phyloP scores from a whole-genome alignment of 495 filamentous ascomycete species.

The Astrothelium subdiscretum region DNA sequence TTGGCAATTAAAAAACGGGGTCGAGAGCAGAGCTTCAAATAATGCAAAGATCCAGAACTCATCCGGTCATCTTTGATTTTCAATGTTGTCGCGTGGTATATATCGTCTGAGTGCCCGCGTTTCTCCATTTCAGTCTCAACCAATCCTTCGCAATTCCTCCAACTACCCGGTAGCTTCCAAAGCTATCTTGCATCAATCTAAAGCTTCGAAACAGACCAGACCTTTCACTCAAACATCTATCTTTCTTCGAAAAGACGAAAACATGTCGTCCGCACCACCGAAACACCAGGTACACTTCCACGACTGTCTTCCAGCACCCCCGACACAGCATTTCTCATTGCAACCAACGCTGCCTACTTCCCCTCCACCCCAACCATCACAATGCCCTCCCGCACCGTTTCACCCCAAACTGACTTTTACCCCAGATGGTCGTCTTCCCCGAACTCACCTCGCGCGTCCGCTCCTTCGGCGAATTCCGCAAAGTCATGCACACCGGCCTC shows the following conservation, averaged over 20 bases:
- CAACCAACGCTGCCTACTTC: not conserved
- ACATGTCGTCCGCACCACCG: conserved; percentile 18
- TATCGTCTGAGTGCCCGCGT: not conserved
- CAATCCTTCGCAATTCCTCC: not conserved
- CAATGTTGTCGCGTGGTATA: not conserved
- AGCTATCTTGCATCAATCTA: not conserved
- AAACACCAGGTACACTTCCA: conserved; percentile 12
- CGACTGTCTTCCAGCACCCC: too few relatives aligned
- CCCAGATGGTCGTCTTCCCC: conserved; percentile 46
- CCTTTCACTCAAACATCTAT: not conserved
- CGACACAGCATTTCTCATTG: not conserved
- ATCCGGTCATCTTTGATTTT: not conserved
- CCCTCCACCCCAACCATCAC: not conserved
- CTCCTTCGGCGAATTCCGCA: conserved; percentile 45
- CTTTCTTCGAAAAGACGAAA: conserved; percentile 14
- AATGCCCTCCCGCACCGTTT: not conserved
- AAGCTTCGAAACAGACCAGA: not conserved
- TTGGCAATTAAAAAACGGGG: not conserved
- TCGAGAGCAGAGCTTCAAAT: not conserved
- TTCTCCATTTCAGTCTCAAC: not conserved
- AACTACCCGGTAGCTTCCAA: not conserved
- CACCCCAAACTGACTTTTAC: conserved; percentile 12
- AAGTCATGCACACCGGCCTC: conserved; percentile 50
- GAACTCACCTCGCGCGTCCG: conserved; percentile 40
- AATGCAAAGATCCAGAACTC: not conserved